phyloP scores from a whole-genome alignment of 2,329 filamentous ascomycete species.

The Cercospora sp. region DNA sequence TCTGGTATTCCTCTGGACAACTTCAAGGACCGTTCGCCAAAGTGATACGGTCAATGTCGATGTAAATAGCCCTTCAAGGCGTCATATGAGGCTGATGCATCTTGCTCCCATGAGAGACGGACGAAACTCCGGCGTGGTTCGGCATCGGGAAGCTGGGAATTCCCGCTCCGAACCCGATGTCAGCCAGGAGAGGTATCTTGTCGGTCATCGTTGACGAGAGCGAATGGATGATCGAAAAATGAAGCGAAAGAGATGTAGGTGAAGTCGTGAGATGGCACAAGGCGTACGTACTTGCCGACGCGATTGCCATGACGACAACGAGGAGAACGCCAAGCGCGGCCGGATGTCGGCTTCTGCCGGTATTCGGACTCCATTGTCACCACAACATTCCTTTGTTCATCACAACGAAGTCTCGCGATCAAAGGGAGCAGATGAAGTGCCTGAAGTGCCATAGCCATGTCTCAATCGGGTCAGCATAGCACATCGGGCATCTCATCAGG shows the following conservation, averaged over 20 bases:
- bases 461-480: too few species aligned
- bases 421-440: too few species aligned
- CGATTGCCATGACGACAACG: background rate
- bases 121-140: background rate
- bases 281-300: background rate
- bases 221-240: background rate
- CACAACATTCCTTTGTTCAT: too few species aligned
- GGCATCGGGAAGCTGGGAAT: background rate
- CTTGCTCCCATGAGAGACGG: background rate
- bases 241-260: background rate
- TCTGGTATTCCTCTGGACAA: too few species aligned
- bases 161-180: background rate
- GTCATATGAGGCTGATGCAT: background rate
- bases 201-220: background rate
- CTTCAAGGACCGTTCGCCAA: too few species aligned
- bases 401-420: too few species aligned
- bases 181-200: background rate
- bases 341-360: background rate
- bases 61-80: background rate
- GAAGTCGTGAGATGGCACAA: background rate
- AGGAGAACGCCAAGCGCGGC: background rate
- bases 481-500: too few species aligned
- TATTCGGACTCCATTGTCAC: too few species aligned
- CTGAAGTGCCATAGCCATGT: too few species aligned
- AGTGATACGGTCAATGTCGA: too few species aligned